Evolutionary conservation across 1,284 basidiomycete species (phyloP).

Genomic region (Megacollybia platyphylla): DNA sequence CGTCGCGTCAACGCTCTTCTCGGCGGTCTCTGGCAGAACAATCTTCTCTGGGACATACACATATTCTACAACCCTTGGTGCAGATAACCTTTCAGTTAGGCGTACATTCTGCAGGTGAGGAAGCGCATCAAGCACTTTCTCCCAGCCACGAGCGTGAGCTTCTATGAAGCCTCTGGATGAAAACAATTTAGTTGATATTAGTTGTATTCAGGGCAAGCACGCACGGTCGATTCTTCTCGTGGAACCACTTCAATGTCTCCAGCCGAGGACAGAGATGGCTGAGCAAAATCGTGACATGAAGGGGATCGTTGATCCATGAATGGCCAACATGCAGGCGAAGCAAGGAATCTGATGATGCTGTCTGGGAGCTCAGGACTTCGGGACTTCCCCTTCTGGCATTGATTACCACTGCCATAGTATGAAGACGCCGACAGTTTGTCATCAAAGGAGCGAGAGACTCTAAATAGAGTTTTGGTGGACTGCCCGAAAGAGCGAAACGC

Average conservation of each 20-base stretch:
- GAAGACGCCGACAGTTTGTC: constrained; percentile 40
- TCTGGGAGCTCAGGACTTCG: constrained; percentile 28
- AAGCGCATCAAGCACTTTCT: constrained; percentile 49
- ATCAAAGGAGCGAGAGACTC: constrained; percentile 49
- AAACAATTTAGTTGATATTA: too few relatives aligned
- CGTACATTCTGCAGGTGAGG: constrained; percentile 59
- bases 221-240: constrained; percentile 51
- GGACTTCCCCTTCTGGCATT: constrained; percentile 38
- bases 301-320: constrained; percentile 54
- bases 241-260: constrained; percentile 59
- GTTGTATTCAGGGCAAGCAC: too few relatives aligned
- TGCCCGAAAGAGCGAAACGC: constrained; percentile 38
- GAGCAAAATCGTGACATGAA: constrained; percentile 54
- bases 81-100: constrained; percentile 39
- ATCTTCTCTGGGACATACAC: constrained; percentile 11
- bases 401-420: constrained; percentile 51
- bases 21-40: constrained; percentile 18
- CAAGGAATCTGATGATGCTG: constrained; percentile 47
- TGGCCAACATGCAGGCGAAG: constrained; percentile 59
- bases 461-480: constrained; percentile 41
- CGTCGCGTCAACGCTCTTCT: constrained; percentile 46
- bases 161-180: constrained; percentile 37
- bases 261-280: constrained; percentile 64
- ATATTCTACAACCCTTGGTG: constrained; percentile 10
- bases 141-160: constrained; percentile 53